phyloP scores from a whole-genome alignment of 768 basidiomycete species.

The Boletus pseudo-olivaceus region DNA sequence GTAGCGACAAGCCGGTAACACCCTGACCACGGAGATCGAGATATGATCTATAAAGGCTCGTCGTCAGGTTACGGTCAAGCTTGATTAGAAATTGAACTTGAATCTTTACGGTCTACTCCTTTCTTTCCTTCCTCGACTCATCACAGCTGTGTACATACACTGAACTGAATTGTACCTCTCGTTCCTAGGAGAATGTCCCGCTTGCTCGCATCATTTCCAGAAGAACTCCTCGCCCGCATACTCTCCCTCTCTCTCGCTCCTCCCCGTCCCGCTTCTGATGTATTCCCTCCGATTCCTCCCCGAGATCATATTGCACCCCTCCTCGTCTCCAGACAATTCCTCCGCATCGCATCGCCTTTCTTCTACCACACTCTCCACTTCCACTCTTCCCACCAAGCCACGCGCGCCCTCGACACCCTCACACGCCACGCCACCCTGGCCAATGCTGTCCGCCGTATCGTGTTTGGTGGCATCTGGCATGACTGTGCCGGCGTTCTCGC shows the following conservation, averaged over 20 bases:
- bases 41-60: too few species aligned
- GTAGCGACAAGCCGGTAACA: too few species aligned
- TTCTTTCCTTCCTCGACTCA: too few species aligned
- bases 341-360: slow-evolving; percentile 55
- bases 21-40: too few species aligned
- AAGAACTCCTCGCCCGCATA: slow-evolving; percentile 48
- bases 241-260: slow-evolving; percentile 30
- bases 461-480: slow-evolving; percentile 40
- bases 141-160: slow-evolving; percentile 6
- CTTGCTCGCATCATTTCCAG: slow-evolving; percentile 34
- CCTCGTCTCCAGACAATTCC: slow-evolving; percentile 48
- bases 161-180: not conserved
- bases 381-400: slow-evolving; percentile 37
- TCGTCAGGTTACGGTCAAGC: too few species aligned
- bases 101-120: too few species aligned
- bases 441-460: slow-evolving; percentile 38
- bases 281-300: slow-evolving; percentile 11
- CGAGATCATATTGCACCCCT: slow-evolving; percentile 39
- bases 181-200: slow-evolving; percentile 2
- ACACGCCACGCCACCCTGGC: slow-evolving; percentile 37
- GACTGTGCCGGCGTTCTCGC: slow-evolving; percentile 39
- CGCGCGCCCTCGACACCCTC: slow-evolving; percentile 38
- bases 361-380: slow-evolving; percentile 54
- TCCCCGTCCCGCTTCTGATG: slow-evolving; percentile 24
- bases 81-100: too few species aligned